Base-by-base conservation (phyloP, 2,329 filamentous ascomycete species). In the Fusarium siculi region DNA sequence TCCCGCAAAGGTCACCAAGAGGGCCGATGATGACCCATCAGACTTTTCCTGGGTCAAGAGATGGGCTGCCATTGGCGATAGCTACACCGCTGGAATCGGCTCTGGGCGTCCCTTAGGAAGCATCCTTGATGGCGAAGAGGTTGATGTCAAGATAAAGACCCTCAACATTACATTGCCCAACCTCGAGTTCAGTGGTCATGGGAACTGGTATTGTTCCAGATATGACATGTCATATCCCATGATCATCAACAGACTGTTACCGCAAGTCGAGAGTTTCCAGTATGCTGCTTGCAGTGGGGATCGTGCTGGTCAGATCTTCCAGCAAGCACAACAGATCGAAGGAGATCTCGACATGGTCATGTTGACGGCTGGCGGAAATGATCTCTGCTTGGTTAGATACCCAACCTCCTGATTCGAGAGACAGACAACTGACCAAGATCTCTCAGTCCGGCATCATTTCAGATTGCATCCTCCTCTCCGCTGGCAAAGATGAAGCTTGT, bases 151-250 rank as follows among this genome's bases (percentile, higher is more conserved):
- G 4, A 1, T 56, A 0, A 40, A 39, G 2, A 39, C 23, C 0
- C 1, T 62, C 0, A 55, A 63, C 12, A 56, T 66, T 1, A 49
- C 32, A 0, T 8, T 63, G 0, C 63, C 63, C 1, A 52, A 50
- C 0, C 30, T 63, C 0, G 34, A 66, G 23, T 30, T 66, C 0
- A 63, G 50, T 4, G 58, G 58, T 0, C 50, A 58, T 4, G 47
- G 49, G 0, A 53, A 68, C 36, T 68, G 49, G 53, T 66, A 54
- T n/a, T 61, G 62, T 10, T 3, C 61, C 0, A 4, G 65, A 6
- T 66, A 68, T 8, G 61, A 66, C 32, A 60, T 60, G 54, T 53
- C 61, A 2, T 68, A 61, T 36, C 61, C 65, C 5, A 66, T 66
- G 46, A 68, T 23, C 23, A 23, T 23, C 23, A 23, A 23, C 23